A percentile compares a stretch with the other conserved stretches of the same genome.
Conservation (phyloP, 805 yeast genomes). For the Myxozyma monticola region DNA sequence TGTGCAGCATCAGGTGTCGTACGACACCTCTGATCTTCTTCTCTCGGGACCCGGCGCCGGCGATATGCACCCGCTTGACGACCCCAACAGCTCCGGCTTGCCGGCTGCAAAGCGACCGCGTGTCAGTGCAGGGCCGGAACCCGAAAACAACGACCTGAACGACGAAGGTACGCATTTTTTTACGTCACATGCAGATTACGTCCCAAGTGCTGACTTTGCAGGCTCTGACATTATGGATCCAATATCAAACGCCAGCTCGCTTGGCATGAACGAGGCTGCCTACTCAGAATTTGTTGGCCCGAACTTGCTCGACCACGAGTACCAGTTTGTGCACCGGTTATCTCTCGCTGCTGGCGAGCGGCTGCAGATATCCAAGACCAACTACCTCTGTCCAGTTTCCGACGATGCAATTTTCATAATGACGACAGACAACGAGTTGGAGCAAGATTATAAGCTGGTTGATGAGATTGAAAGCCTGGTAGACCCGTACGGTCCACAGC, state of each 20-base stretch:
- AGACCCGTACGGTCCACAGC: conserved; percentile 29
- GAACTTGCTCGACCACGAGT: conserved; percentile 28
- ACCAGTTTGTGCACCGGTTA: conserved; percentile 27
- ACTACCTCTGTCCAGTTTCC: conserved; percentile 32
- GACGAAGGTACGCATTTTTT: conserved; percentile 24
- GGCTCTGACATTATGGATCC: conserved; percentile 24
- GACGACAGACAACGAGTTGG: conserved; percentile 30
- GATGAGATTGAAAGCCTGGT: conserved; percentile 30
- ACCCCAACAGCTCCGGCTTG: too few species aligned
- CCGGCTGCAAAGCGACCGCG: conserved; percentile 9
- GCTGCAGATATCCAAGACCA: conserved; percentile 21
- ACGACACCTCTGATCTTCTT: too few species aligned
- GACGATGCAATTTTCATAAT: conserved; percentile 32
- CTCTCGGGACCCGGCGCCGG: too few species aligned
- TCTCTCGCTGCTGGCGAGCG: conserved; percentile 21
- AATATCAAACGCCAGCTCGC: conserved; percentile 27
- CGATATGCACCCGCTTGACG: too few species aligned
- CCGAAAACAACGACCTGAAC: conserved; percentile 1
- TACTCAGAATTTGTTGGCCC: conserved; percentile 34
- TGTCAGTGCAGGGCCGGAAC: neutral
- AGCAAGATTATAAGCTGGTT: conserved; percentile 26
- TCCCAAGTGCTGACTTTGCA: neutral
- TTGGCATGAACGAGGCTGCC: conserved; percentile 33
- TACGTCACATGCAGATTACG: too few species aligned
- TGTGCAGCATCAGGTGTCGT: too few species aligned